Percentiles rank a stretch among this genome's conserved stretches.
Evolutionary conservation across 371 early-diverging fungal genomes (phyloP).

Genomic region (Rhizopus arrhizus): DNA sequence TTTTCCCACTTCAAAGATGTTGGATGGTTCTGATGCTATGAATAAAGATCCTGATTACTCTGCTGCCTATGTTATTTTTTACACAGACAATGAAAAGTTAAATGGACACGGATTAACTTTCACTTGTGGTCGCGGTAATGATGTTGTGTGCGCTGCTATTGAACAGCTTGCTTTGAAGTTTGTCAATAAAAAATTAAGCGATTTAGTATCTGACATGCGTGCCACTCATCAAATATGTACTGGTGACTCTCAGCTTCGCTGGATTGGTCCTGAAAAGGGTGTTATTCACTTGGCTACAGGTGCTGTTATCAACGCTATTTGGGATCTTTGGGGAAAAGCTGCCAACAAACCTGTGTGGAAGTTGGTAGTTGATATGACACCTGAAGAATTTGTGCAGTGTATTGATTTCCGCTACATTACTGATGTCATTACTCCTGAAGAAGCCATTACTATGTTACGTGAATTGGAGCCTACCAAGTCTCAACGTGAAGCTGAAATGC

Average conservation of each 20-base stretch:
- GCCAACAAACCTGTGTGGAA: slow-evolving; percentile 60
- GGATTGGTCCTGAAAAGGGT: slow-evolving; percentile 61
- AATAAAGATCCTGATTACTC: slow-evolving; percentile 60
- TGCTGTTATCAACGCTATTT: slow-evolving; percentile 59
- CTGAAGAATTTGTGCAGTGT: slow-evolving; percentile 53
- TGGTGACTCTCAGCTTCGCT: slow-evolving; percentile 54
- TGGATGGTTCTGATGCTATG: slow-evolving; percentile 60
- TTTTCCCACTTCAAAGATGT: slow-evolving; percentile 50
- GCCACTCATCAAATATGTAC: slow-evolving; percentile 52
- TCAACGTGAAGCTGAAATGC: slow-evolving; percentile 42
- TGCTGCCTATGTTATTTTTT: slow-evolving; percentile 55
- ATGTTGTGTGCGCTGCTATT: slow-evolving; percentile 48
- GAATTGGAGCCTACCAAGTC: slow-evolving; percentile 39
- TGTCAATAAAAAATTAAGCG: slow-evolving; percentile 36
- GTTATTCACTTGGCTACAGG: slow-evolving; percentile 55
- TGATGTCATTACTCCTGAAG: slow-evolving; percentile 56
- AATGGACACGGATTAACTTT: slow-evolving; percentile 58
- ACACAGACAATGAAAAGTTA: slow-evolving; percentile 34
- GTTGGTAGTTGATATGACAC: slow-evolving; percentile 52
- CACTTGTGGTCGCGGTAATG: slow-evolving; percentile 54
- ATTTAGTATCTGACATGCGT: slow-evolving; percentile 45
- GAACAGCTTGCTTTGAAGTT: slow-evolving; percentile 50
- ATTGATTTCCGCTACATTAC: slow-evolving; percentile 61
- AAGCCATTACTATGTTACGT: slow-evolving; percentile 49
- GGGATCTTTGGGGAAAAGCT: slow-evolving; percentile 61